Evolutionary conservation across 2,329 filamentous ascomycete species (phyloP), one percentile per base, ranked within the genome.

Genomic region (Trichophyton simii): DNA sequence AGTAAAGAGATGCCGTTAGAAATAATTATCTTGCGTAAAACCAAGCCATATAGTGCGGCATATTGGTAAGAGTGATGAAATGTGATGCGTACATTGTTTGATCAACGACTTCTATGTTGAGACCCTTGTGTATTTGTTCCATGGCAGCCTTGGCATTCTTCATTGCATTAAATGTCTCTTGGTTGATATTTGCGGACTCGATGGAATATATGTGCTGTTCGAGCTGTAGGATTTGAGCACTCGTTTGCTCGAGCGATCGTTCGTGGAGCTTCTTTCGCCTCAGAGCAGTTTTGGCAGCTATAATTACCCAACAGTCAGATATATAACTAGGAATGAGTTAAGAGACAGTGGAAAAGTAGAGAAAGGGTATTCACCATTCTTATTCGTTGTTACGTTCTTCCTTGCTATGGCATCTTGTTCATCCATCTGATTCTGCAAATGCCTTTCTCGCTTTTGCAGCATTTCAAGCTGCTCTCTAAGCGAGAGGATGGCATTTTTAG

Each of bases 151-250:
- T 86, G 9, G 94, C 92, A 72, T 87, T 87, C 83, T 95, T 87
- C 91, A 99, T 96, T 6, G 91, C 92, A 67, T 87, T 83, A 66
- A 97, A 80, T 11, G 94, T 99, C 80, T 96, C 91, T 77, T 92
- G 87, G 81, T 99, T 99, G 80, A 99, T 96, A 74, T 97, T 99
- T 64, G 94, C 94, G 57, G 91, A 90, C 77, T 99, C 94, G 79
- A 99, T 97, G 63, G 89, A 87, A 75, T 94, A 94, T 72, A 97
- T 95, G 75, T 99, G 91, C 72, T 91, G 88, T 75, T 99, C 94
- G 52, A 99, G 81, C 22, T 94, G 95, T 69, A 86, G 84, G 71
- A 97, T 95, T 77, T 97, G 92, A 36, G 87, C 84, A 63, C 84
- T 82, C 1, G 92, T 97, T 77, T 96, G 91, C 67, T 96, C 90